A percentile compares a stretch with the other conserved stretches of the same genome.
phyloP scores from a whole-genome alignment of 495 filamentous ascomycete genomes.

The Penicillium taxi region DNA sequence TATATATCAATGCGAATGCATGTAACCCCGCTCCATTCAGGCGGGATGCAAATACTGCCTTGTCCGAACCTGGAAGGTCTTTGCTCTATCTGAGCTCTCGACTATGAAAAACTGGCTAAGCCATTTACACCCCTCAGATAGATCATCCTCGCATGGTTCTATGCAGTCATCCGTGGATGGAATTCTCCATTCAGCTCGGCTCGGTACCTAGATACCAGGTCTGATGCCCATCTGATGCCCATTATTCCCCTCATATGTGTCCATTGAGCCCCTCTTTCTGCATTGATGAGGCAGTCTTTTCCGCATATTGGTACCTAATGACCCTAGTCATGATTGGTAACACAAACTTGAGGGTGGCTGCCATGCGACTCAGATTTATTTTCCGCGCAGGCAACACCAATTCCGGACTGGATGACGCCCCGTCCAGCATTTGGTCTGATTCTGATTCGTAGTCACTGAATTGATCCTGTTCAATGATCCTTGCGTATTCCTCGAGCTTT shows the following conservation, averaged over 20 bases:
- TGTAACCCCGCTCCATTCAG: slow-evolving; percentile 1
- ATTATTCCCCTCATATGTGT: no score
- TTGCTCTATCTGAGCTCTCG: slow-evolving; percentile 5
- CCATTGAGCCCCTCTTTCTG: not conserved
- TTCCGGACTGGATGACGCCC: slow-evolving; percentile 6
- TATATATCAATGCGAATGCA: slow-evolving; percentile 5
- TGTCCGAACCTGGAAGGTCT: not conserved
- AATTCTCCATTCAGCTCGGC: slow-evolving; percentile 6
- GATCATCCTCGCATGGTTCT: slow-evolving; percentile 13
- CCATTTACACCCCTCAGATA: no score
- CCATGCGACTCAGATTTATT: slow-evolving; percentile 19
- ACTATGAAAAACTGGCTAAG: no score
- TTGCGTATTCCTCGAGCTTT: slow-evolving; percentile 1
- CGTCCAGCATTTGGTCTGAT: slow-evolving; percentile 4
- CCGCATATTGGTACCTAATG: no score
- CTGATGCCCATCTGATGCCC: no score
- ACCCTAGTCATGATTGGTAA: slow-evolving; percentile 5
- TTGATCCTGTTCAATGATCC: slow-evolving; percentile 8
- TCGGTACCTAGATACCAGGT: no score
- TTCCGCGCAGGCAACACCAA: slow-evolving; percentile 11
- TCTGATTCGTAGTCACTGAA: slow-evolving; percentile 10
- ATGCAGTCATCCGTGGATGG: slow-evolving; percentile 24
- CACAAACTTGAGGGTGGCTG: slow-evolving; percentile 19
- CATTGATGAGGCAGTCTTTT: not conserved
- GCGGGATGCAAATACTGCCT: slow-evolving; percentile 11